These are phyloP conservation scores for Fusarium sp. DNA, from an alignment of 2,329 filamentous ascomycete genomes.

Conservation along the genomic window DNA sequence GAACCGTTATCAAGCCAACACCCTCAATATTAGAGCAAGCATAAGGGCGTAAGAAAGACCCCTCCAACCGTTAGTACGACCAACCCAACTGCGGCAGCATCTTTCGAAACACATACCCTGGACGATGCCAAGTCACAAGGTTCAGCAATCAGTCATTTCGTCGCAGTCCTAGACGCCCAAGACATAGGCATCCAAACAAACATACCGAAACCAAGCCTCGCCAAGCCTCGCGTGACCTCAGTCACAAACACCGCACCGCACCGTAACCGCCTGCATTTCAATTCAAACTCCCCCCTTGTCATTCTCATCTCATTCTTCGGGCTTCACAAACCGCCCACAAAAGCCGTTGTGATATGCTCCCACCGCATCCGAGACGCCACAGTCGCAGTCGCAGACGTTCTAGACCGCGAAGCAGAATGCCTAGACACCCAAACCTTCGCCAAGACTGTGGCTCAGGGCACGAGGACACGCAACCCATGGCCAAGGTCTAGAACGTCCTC, in stretches of 20 bases:
- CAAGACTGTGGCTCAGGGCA: slow-evolving; percentile 40
- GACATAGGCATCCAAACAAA: not conserved
- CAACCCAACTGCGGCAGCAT: not conserved
- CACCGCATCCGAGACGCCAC: slow-evolving; percentile 34
- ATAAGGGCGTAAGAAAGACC: not conserved
- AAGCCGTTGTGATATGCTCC: slow-evolving; percentile 26
- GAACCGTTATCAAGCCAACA: not conserved
- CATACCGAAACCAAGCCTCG: not conserved
- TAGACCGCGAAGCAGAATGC: slow-evolving; percentile 20
- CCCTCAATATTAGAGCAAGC: not conserved
- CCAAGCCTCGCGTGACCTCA: slow-evolving; percentile 9
- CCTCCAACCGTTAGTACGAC: not conserved
- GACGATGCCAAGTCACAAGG: slow-evolving; percentile 12
- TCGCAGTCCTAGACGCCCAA: not conserved
- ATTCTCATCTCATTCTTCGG: not conserved
- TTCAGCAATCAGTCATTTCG: slow-evolving; percentile 11
- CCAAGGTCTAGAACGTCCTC: slow-evolving; percentile 20
- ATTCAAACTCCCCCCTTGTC: slow-evolving; percentile 1
- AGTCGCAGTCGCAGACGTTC: slow-evolving; percentile 11
- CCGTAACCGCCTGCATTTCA: not conserved
- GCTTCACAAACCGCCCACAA: too few species aligned
- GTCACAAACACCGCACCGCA: slow-evolving; percentile 8
- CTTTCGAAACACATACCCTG: slow-evolving; percentile 14
- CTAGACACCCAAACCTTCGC: not conserved
- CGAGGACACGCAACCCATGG: slow-evolving; percentile 27